phyloP scores from a whole-genome alignment of 176 grass and related monocot species.

The Alloteropsis semialata region DNA sequence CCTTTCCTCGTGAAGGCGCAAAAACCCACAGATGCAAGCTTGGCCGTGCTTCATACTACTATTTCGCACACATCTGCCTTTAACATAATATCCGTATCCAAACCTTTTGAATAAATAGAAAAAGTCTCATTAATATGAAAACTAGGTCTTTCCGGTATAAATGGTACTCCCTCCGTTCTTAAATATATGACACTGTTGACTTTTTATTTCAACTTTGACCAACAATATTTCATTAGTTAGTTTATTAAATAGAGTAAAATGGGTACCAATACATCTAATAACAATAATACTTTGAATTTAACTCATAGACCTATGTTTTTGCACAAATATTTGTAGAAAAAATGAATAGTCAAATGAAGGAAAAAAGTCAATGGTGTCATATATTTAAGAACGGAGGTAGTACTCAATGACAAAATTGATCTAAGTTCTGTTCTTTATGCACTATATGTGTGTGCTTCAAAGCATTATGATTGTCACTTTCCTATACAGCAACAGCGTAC shows the following conservation, averaged over 20 bases:
- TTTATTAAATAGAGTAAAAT: no score
- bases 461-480: neutral
- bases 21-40: constrained; percentile 8
- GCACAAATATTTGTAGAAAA: no score
- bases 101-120: neutral
- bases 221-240: no score
- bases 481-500: neutral
- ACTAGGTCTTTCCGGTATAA: neutral
- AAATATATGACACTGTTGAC: no score
- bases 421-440: neutral
- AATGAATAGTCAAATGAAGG: no score
- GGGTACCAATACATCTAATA: no score
- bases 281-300: no score
- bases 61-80: neutral
- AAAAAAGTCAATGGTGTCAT: no score
- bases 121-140: neutral
- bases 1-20: neutral
- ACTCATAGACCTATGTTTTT: no score
- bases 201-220: no score
- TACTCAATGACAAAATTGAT: neutral
- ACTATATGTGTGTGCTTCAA: neutral
- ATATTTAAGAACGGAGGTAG: no score
- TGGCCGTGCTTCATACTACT: neutral
- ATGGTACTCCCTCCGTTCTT: no score
- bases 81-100: neutral